A percentile compares a stretch with the other conserved stretches of the same genome.
These are phyloP conservation scores for Pueraria montana DNA, from an alignment of 306 rosid species.

Conservation along the genomic window DNA sequence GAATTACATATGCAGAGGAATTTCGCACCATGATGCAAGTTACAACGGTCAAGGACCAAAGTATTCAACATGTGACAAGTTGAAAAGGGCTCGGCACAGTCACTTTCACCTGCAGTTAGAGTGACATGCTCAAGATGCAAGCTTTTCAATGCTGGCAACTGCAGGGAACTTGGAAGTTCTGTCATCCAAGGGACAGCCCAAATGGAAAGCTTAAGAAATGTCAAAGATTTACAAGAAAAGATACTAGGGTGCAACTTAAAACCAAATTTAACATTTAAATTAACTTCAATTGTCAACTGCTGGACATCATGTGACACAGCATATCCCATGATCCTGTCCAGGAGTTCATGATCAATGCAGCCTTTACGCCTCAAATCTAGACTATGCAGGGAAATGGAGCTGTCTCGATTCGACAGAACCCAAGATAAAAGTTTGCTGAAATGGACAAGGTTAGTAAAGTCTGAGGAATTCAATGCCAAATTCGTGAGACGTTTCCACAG, in stretches of 20 bases:
- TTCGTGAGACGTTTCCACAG: slow-evolving; percentile 24
- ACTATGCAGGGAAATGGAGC: not conserved
- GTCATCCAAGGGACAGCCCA: not conserved
- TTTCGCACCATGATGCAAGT: not conserved
- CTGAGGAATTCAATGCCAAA: slow-evolving; percentile 18
- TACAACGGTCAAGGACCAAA: slow-evolving; percentile 33
- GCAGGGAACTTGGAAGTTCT: slow-evolving; percentile 35
- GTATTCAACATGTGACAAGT: slow-evolving; percentile 26
- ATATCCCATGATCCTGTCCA: not conserved
- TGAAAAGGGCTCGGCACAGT: slow-evolving; percentile 45
- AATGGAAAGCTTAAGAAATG: slow-evolving; percentile 38
- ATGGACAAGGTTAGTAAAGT: not conserved
- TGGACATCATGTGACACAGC: slow-evolving; percentile 32
- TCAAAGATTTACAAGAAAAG: slow-evolving; percentile 35
- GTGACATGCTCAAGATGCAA: slow-evolving; percentile 37
- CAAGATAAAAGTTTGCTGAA: slow-evolving; percentile 18
- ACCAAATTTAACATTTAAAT: slow-evolving; percentile 1
- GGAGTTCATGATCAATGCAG: slow-evolving; percentile 12
- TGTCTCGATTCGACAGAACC: slow-evolving; percentile 1
- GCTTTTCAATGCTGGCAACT: slow-evolving; percentile 11
- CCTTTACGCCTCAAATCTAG: slow-evolving; percentile 24
- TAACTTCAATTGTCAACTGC: not conserved
- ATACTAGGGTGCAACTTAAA: not conserved
- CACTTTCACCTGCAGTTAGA: slow-evolving; percentile 7
- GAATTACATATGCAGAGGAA: slow-evolving; percentile 38